Percentiles rank a stretch among this genome's conserved stretches.
Conservation (phyloP, 108 stramenopile genomes). For the Nitzschia sp. region DNA sequence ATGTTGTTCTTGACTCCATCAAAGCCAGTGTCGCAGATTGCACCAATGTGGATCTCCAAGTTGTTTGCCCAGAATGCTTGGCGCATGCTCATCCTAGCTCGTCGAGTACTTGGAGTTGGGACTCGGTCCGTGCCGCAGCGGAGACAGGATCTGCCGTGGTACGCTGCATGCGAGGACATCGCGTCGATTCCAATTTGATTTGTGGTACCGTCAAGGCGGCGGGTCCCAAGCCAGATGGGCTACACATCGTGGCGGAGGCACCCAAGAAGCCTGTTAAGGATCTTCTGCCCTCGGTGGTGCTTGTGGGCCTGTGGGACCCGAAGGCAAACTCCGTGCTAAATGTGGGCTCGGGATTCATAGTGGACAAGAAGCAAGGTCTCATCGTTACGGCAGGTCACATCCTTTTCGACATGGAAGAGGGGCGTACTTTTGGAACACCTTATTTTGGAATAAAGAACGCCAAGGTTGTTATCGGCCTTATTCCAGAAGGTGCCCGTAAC, state of each 20-base stretch:
- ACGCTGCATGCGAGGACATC: slow-evolving; percentile 51
- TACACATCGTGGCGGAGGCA: slow-evolving; percentile 5
- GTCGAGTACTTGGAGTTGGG: slow-evolving; percentile 61
- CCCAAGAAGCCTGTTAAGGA: slow-evolving; percentile 57
- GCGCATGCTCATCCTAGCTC: slow-evolving; percentile 48
- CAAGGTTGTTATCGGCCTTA: slow-evolving; percentile 74
- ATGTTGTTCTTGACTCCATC: slow-evolving; percentile 61
- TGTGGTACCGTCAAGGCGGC: slow-evolving; percentile 34
- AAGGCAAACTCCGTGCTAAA: slow-evolving; percentile 37
- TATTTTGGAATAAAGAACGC: slow-evolving; percentile 48
- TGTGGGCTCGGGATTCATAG: slow-evolving; percentile 78
- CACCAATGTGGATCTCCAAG: slow-evolving; percentile 65
- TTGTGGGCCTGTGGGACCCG: slow-evolving; percentile 75
- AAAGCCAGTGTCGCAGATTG: slow-evolving; percentile 48
- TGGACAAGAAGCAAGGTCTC: slow-evolving; percentile 70
- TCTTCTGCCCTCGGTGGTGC: slow-evolving; percentile 59
- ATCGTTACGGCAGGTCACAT: slow-evolving; percentile 80
- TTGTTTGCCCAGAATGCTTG: slow-evolving; percentile 77
- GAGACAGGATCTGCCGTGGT: slow-evolving; percentile 44
- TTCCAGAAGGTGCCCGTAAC: slow-evolving; percentile 35
- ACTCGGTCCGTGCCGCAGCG: slow-evolving; percentile 47
- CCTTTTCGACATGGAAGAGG: slow-evolving; percentile 57
- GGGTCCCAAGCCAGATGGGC: not conserved
- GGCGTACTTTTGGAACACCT: slow-evolving; percentile 45
- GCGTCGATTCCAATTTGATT: slow-evolving; percentile 44